Percentiles rank a stretch among this genome's conserved stretches.
These are phyloP conservation scores for Closterium sp. DNA, from an alignment of 139 green algal species.

Conservation along the genomic window DNA sequence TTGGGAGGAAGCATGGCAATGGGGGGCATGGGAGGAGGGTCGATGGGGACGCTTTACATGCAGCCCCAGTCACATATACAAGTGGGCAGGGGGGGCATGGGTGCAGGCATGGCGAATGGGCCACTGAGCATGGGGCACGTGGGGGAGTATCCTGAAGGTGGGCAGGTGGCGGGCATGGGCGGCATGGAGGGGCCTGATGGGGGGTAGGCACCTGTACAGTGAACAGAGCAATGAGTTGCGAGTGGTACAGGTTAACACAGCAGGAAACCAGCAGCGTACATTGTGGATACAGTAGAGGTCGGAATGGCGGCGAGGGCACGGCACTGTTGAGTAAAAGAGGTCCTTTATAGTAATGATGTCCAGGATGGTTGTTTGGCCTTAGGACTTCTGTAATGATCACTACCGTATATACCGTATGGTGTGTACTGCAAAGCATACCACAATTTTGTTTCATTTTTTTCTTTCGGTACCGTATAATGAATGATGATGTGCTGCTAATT, in stretches of 20 bases:
- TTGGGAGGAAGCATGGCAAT: neutral
- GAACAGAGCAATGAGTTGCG: neutral
- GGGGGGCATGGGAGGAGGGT: neutral
- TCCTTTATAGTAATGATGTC: too few species aligned
- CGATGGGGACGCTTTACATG: neutral
- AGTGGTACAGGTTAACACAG: neutral
- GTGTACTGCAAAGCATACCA: too few species aligned
- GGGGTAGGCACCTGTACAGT: neutral
- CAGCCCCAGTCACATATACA: neutral
- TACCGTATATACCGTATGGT: too few species aligned
- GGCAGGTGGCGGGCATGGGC: neutral
- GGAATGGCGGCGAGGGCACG: too few species aligned
- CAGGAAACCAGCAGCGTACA: neutral
- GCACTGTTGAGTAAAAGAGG: too few species aligned
- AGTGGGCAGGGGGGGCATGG: neutral
- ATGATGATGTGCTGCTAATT: too few species aligned
- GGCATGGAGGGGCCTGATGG: neutral
- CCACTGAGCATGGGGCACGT: neutral
- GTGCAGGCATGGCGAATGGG: neutral
- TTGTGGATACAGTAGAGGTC: neutral
- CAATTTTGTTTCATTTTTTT: too few species aligned
- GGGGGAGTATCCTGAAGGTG: neutral
- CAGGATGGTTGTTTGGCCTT: too few species aligned
- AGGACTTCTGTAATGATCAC: too few species aligned
- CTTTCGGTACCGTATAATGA: too few species aligned